Evolutionary conservation across 805 yeast species (phyloP), one percentile per base, ranked within the genome.

Genomic region (Suhomyces sp.): DNA sequence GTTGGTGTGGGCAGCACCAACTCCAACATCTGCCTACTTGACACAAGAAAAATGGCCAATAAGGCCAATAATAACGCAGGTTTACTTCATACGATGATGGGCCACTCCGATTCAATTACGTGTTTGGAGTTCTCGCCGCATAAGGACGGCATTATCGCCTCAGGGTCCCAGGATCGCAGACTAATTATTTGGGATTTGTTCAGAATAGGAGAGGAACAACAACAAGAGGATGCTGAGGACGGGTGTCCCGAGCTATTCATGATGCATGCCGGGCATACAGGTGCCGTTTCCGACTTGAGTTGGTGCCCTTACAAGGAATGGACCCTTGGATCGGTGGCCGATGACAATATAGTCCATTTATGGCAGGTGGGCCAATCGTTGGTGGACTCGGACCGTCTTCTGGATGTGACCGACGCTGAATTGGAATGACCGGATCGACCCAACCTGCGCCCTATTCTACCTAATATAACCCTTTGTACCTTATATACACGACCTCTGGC

Each of bases 221-320:
- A 78, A 12, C 91, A 84, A 58, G 97, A 89, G 58, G 97, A 90
- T 63, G 87, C 90, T 27, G 96, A 87, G 57, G 97, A 90, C 61
- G 97, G 96, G 39, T 87, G 87, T 24, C 93, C 96, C 4, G 97
- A 90, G 66, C 69, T 90, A 33, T 74, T 89, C 60, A 87, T 89
- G 91, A 87, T 90, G 85, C 97, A 90, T 64, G 96, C 96, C 37
- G 97, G 97, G 19, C 96, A 90, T 63, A 85, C 91, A 17, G 86
- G 89, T 15, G 77, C 86, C 5, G 85, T 88, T 15, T 83, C 85
- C 43, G 96, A 88, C 64, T 75, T 88, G 57, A 79, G 84, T 31
- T 84, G 89, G 77, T 86, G 84, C 62, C 83, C 85, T 6, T 82
- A 76, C 58, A 77, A 83, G 52, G 88, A 88, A n/a, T 88, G 93